Evolutionary conservation across 306 rosid genomes (phyloP), one percentile per base, ranked within the genome.

Genomic region (Heteromeles arbutifolia): DNA sequence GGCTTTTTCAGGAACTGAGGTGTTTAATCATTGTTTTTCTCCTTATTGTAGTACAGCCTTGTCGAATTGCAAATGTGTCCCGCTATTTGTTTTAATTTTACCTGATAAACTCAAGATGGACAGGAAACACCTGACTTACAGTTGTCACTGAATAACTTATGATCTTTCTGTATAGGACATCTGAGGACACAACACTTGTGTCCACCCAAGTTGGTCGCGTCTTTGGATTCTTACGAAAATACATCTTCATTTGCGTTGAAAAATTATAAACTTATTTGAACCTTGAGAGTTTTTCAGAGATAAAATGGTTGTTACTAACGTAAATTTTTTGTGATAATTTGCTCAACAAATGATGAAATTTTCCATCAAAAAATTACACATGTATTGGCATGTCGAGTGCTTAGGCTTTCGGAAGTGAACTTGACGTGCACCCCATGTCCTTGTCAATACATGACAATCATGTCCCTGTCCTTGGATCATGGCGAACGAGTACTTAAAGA

Each of bases 1-100:
- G 88, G 70, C 72, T 1, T 87, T 90, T 59, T 61, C 96, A 58
- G 93, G 96, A 83, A 89, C 92, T 56, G 97, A 95, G 97, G 97
- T 95, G 11, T 32, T 61, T 61, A 26, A 57, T 31, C n/a, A 13
- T 15, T 28, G 21, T 29, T 14, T 29, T 29, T 9, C 37, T 28
- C 41, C 67, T 63, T n/a, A 57, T n/a, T 57, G 2, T 8, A 1
- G 41, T 37, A 37, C 4, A 8, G 11, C 62, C 62, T 57, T n/a
- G 26, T 21, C 25, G 12, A 57, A 57, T 4, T 57, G 11, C 11
- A 11, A n/a, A 57, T 57, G 28, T n/a, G 22, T 22, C 62, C 8
- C 1, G 62, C 10, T 21, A 25, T 21, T 24, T 1, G 22, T 11
- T 22, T 57, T 57, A 21, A n/a, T 8, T 22, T 57, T 4, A 57